Evolutionary conservation across 2,329 filamentous ascomycete genomes (phyloP), one percentile per base, ranked within the genome.

Genomic region (Stachybotrys chlorohalonatus): DNA sequence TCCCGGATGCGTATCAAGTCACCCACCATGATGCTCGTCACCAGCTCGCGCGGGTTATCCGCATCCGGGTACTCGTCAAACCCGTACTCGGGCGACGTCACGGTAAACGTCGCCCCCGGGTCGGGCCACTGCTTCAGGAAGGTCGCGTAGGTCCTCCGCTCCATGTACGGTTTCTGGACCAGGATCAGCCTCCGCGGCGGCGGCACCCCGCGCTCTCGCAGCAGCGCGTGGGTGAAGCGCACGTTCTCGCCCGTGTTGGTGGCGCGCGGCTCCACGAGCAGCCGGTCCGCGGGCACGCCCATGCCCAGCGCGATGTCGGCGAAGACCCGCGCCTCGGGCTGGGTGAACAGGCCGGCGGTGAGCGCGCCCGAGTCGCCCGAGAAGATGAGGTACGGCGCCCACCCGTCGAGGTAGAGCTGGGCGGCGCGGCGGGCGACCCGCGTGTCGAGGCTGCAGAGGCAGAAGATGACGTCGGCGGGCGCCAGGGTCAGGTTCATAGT

Each of bases 81-180:
- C 2, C 55, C 57, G 39, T 75, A 55, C 52, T 63, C 63, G 24
- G 74, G 74, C 30, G 71, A 74, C 11, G 74, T 73, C 7, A 77
- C 73, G 1, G 62, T 63, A 42, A 76, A 73, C 5, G 58, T 56
- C 1, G 67, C 64, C 31, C 39, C 54, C 16, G 59, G 54, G 16
- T 68, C 69, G 0, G 73, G 74, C 75, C 75, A 77, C 63, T 77
- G 75, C 64, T 70, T 74, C 56, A 64, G 66, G 56, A 77, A 77
- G 0, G 74, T 77, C 1, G 74, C 74, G 47, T 70, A 76, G 5
- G 74, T 75, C 6, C 75, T 62, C 39, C 74, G 63, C 61, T 76
- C 74, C 75, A 77, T 77, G 55, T 77, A 77, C 30, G 74, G 74
- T 62, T 77, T 77, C 61, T 77, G 75, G 8, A 77, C 74, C 1